A percentile compares a stretch with the other conserved stretches of the same genome.
Conservation (phyloP, 2,329 filamentous ascomycete species). For the Nigrograna mackinnonii region DNA sequence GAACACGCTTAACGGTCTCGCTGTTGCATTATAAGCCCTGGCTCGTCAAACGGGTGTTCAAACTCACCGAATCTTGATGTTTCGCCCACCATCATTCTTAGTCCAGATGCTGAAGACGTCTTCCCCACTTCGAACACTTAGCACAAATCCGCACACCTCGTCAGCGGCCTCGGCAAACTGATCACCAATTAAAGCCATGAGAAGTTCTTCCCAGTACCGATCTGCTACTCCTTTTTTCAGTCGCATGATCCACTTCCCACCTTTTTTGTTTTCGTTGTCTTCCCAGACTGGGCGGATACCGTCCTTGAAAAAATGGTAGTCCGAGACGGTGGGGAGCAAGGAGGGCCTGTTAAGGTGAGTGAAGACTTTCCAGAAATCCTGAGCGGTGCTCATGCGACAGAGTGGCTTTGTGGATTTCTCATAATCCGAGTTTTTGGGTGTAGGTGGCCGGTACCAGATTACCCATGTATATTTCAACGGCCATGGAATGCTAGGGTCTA, state of each 20-base stretch:
- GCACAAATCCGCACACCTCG: conserved; percentile 91
- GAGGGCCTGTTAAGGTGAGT: conserved; percentile 89
- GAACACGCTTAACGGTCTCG: conserved; percentile 89
- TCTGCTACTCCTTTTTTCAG: conserved; percentile 97
- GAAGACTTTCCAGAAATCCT: conserved; percentile 92
- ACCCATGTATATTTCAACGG: conserved; percentile 87
- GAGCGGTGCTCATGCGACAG: conserved; percentile 77
- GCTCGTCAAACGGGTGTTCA: conserved; percentile 24
- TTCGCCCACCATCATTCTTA: conserved; percentile 86
- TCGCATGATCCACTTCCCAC: conserved; percentile 96
- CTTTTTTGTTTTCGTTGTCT: conserved; percentile 93
- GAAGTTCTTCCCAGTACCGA: conserved; percentile 93
- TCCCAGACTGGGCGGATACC: conserved; percentile 98
- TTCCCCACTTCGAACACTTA: conserved; percentile 93
- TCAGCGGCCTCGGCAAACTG: conserved; percentile 92
- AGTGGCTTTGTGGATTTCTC: conserved; percentile 93
- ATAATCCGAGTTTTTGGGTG: conserved; percentile 96
- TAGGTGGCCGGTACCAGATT: conserved; percentile 96
- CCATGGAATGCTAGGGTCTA: conserved; percentile 41
- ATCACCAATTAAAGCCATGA: conserved; percentile 89
- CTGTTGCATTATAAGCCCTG: conserved; percentile 54
- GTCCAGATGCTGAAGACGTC: conserved; percentile 99
- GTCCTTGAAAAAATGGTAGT: conserved; percentile 98
- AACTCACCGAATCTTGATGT: conserved; percentile 90
- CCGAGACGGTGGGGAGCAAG: conserved; percentile 83